Evolutionary conservation across 495 filamentous ascomycete species (phyloP), one percentile per base, ranked within the genome.

Genomic region (Aspergillus mulundensis): DNA sequence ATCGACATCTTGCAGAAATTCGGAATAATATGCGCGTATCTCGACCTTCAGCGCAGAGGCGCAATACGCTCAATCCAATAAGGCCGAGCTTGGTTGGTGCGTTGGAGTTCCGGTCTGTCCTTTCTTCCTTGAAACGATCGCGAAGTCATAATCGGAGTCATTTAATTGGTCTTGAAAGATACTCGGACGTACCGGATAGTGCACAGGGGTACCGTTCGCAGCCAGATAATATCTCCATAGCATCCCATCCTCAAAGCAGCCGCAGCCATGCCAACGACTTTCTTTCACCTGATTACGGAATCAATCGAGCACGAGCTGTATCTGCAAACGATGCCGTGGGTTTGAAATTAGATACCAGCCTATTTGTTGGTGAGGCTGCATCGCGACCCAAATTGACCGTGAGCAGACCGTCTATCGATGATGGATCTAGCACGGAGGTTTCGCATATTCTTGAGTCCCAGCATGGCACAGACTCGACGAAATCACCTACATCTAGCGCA

Each of bases 51-150:
- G 74, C 75, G 42, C 82, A 81, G 46, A 80, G 91, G 45, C 87
- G 86, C 57, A 88, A 85, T 64, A 89, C 91, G 24, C 75, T 90
- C 55, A 87, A 83, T 43, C 87, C 90, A 1, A 97, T 97, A 56
- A 81, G 95, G 28, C 91, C 95, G 5, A 97, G 92, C 74, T 71
- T 99, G 19, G 88, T 97, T 6, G 95, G 95, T 43, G 95, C 87
- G 5, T 73, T 99, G 50, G 95, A 99, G 70, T 99, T 99, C 62
- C 84, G 90, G 56, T 90, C 92, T 2, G 87, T 97, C 12, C 76
- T 99, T 45, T 85, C 86, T 7, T 88, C 89, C 4, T 71, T 97
- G 45, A 84, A 94, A 60, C 90, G 84, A 61, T 86, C 86, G 28
- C 81, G 87, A 61, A 93, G 88, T 57, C 81, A 87, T 44, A 60